Base-by-base conservation (phyloP, 202 grass and related monocot species). In the Dendrocalamus latiflorus region DNA sequence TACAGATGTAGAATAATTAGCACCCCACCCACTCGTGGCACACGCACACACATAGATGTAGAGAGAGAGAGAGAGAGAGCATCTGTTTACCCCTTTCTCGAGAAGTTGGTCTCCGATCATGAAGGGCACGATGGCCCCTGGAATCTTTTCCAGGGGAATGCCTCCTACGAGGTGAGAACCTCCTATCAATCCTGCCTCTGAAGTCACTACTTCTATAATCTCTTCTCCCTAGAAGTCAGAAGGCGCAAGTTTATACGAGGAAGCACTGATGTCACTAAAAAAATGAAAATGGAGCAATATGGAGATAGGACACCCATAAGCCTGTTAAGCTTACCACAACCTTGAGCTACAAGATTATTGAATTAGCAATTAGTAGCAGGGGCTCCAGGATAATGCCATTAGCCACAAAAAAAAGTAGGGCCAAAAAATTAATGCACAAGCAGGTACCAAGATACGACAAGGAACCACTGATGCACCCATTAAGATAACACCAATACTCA, bases 141-240 rank as follows among this genome's bases (percentile, higher is more conserved):
- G 77, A 75, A 87, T 89, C 91, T 87, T 84, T 85, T 43, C 72
- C 84, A 87, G 86, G 93, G 75, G 93, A 97, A 68, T 83, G 63
- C 67, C 88, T 97, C 65, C 93, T 77, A 85, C 85, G 79, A 80
- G 93, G 91, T 53, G 93, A 97, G 71, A 90, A 84, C 75, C 90
- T 91, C 74, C 93, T 93, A 55, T 91, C 93, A 91, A 93, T 78
- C 78, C 86, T 91, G 26, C 86, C 88, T 93, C 93, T 97, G 55
- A 91, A 80, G 53, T 97, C 91, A 5, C 15, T 50, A 8, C 43
- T 72, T 89, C 91, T 93, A 88, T 88, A 89, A 57, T 97, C 91
- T 59, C 93, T 86, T 83, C 91, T 91, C 37, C 91, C 93, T 97
- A 65, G 9, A 91, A 83, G 42, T 81, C 50, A 87, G 65, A 82